Conservation (phyloP, 2,329 filamentous ascomycete species). For the Aspergillus sp. region DNA sequence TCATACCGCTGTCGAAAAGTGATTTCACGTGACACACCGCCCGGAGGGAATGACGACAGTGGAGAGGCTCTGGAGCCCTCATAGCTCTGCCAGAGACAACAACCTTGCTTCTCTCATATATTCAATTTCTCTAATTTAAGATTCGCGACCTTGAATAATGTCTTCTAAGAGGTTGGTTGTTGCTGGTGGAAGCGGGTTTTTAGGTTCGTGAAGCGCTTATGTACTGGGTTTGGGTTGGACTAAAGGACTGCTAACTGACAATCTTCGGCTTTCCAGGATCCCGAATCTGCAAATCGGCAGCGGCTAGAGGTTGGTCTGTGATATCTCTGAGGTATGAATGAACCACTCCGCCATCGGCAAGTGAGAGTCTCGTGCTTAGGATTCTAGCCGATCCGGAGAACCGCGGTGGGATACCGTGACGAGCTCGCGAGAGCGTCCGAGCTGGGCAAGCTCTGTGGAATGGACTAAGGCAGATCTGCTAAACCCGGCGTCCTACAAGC, state of each 20-base stretch:
- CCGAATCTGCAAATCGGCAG: constrained; percentile 84
- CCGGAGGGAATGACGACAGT: background rate
- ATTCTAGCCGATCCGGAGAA: constrained; percentile 71
- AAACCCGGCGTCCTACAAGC: constrained; percentile 67
- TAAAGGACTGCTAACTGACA: background rate
- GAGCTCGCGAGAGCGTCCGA: constrained; percentile 59
- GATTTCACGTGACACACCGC: background rate
- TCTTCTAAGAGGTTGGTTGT: constrained; percentile 74
- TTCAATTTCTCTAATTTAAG: background rate
- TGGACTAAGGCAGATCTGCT: constrained; percentile 90
- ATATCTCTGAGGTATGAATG: constrained; percentile 71
- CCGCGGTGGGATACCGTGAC: constrained; percentile 76
- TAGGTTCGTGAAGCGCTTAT: constrained; percentile 45
- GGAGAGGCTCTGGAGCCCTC: no score
- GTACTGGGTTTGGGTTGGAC: no score
- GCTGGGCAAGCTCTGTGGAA: constrained; percentile 72
- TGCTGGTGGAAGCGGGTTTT: constrained; percentile 86
- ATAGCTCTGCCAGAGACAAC: no score
- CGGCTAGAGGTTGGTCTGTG: constrained; percentile 80
- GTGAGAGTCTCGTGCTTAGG: constrained; percentile 2
- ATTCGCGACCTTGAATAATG: constrained; percentile 27
- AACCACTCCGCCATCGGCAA: background rate
- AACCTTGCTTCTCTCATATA: no score
- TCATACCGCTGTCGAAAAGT: background rate
- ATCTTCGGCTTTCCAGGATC: constrained; percentile 40